Evolutionary conservation across 1,284 basidiomycete genomes (phyloP), one percentile per base, ranked within the genome.

Genomic region (Malassezia sp.): DNA sequence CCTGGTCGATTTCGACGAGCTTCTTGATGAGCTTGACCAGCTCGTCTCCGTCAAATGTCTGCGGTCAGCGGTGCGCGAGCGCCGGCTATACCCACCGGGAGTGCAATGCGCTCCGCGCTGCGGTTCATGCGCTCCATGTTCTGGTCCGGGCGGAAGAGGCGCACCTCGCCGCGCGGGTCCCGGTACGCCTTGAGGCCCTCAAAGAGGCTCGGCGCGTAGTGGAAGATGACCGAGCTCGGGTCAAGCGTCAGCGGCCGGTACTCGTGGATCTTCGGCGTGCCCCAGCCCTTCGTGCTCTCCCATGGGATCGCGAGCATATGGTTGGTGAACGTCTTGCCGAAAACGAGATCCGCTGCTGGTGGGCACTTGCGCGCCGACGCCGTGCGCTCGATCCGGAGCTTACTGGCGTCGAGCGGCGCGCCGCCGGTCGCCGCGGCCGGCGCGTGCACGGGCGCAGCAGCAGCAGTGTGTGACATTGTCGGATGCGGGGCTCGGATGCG

Each of bases 121-220:
- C 74, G 72, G 21, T 75, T 74, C 69, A 89, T 76, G 18, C 86
- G 78, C 23, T 76, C 76, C 90, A 97, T 96, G 75, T 97, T 97
- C 64, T 90, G 91, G 70, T 97, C 88, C 1, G 93, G 93, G 41
- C 93, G 77, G 78, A 97, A 99, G 52, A 97, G 73, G 11, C 85
- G 81, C 11, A 93, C 79, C 40, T 78, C 80, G 18, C 85, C 89
- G 37, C 81, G 75, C 40, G 79, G 74, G 57, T 84, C 81, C 46
- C 82, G 77, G 74, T 96, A 97, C 0, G 90, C 91, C 55, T 99
- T 99, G 78, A 95, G 80, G 20, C 91, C 91, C 71, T 97, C 91
- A 63, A 97, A 97, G 4, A 85, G 73, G 52, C 78, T 83, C 1
- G 80, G 75, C 0, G 89, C 90, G 73, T 97, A 97, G 73, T 97